Conservation (phyloP, 2,329 filamentous ascomycete genomes). For the Cadophora malorum region DNA sequence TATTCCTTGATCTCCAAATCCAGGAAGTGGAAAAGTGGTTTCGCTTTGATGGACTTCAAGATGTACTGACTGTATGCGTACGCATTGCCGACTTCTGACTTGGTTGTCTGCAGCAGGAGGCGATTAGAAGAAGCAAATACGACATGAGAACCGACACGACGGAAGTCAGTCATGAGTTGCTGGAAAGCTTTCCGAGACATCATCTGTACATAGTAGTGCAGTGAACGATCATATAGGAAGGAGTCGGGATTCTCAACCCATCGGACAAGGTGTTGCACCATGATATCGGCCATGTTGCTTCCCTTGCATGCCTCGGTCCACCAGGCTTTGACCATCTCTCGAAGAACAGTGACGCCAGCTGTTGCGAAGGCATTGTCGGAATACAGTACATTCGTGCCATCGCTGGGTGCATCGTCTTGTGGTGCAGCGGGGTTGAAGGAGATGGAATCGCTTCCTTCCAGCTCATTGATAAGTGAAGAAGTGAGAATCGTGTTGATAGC, state of each 20-base stretch:
- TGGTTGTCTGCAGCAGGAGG: conserved; percentile 91
- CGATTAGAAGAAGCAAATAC: conserved; percentile 93
- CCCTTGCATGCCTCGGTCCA: conserved; percentile 93
- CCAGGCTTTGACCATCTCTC: conserved; percentile 99
- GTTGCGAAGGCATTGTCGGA: conserved; percentile 93
- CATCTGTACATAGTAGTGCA: conserved; percentile 98
- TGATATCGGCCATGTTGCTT: conserved; percentile 93
- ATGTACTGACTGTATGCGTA: conserved; percentile 98
- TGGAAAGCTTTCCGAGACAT: conserved; percentile 98
- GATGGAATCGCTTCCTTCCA: conserved; percentile 87
- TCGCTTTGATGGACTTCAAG: conserved; percentile 93
- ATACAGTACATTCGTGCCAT: conserved; percentile 73
- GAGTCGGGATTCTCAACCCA: conserved; percentile 96
- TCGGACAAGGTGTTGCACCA: conserved; percentile 95
- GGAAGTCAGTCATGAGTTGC: conserved; percentile 96
- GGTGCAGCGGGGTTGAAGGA: conserved; percentile 80
- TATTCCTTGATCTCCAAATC: conserved; percentile 98
- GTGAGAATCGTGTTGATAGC: conserved; percentile 98
- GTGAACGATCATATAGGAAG: conserved; percentile 90
- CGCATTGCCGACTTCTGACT: conserved; percentile 94
- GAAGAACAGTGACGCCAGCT: conserved; percentile 85
- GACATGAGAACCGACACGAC: conserved; percentile 91
- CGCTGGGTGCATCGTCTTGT: conserved; percentile 62
- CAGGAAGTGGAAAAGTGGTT: conserved; percentile 95
- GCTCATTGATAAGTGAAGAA: conserved; percentile 93